phyloP scores from a whole-genome alignment of 177 flowering plant genomes.

The Vitis hybrid region DNA sequence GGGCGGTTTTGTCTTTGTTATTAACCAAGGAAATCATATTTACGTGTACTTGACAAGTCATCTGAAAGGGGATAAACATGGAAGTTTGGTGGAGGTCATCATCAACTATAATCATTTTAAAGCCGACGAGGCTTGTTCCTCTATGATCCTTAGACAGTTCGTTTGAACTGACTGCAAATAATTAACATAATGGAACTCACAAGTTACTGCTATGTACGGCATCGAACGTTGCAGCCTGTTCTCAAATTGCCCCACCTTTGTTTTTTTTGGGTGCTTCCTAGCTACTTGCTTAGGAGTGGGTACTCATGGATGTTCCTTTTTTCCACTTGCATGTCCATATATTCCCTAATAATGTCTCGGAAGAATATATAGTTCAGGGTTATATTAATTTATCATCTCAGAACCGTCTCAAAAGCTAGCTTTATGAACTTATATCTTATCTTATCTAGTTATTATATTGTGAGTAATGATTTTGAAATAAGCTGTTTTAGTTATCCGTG shows the following conservation, averaged over 20 bases:
- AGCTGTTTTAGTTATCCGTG: too few relatives aligned
- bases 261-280: neutral
- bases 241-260: neutral
- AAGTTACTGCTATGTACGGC: neutral
- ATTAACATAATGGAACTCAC: neutral
- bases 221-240: slow-evolving; percentile 10
- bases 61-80: slow-evolving; percentile 4
- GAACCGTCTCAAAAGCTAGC: too few relatives aligned
- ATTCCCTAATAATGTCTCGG: too few relatives aligned
- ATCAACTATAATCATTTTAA: neutral
- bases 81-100: slow-evolving; percentile 11
- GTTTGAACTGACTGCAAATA: too few relatives aligned
- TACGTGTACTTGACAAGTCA: neutral
- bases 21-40: neutral
- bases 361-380: too few relatives aligned
- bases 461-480: too few relatives aligned
- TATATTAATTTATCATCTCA: too few relatives aligned
- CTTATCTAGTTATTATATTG: too few relatives aligned
- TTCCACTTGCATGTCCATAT: neutral
- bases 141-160: neutral
- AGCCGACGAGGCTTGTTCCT: slow-evolving; percentile 1
- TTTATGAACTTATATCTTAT: too few relatives aligned
- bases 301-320: neutral
- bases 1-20: too few relatives aligned
- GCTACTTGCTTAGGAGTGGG: slow-evolving; percentile 1